A percentile compares a stretch with the other conserved stretches of the same genome.
Conservation (phyloP, 305 asterid species). For the Rubia occidens region DNA sequence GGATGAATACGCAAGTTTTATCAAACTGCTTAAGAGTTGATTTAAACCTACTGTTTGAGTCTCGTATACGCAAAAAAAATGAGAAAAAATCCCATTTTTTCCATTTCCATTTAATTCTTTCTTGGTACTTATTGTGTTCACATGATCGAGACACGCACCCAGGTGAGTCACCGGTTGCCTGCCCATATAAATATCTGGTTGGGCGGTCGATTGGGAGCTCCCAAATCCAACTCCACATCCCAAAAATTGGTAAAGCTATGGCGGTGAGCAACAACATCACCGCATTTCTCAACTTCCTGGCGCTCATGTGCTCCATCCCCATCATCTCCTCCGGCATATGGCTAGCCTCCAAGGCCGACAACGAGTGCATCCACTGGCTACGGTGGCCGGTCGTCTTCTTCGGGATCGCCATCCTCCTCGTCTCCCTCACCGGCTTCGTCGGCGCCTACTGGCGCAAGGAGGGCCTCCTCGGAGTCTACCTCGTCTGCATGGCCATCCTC, state of each 20-base stretch:
- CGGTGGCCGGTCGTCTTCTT: slow-evolving; percentile 73
- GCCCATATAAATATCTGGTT: not conserved
- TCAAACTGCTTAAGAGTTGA: too few relatives aligned
- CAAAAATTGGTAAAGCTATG: slow-evolving; percentile 24
- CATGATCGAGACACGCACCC: not conserved
- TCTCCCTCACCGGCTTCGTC: slow-evolving; percentile 52
- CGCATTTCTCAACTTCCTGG: slow-evolving; percentile 61
- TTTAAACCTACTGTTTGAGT: too few relatives aligned
- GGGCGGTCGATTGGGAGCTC: not conserved
- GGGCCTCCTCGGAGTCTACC: slow-evolving; percentile 56
- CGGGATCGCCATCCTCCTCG: slow-evolving; percentile 48
- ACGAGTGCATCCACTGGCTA: slow-evolving; percentile 85
- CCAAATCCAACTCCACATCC: not conserved
- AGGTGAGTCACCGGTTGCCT: not conserved
- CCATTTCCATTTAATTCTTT: too few relatives aligned
- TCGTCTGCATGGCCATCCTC: slow-evolving; percentile 68
- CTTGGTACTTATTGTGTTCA: not conserved
- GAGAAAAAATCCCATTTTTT: too few relatives aligned
- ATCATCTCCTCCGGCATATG: slow-evolving; percentile 71
- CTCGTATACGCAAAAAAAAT: too few relatives aligned
- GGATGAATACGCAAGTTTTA: too few relatives aligned
- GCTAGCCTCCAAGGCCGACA: slow-evolving; percentile 70
- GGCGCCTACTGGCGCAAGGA: slow-evolving; percentile 76
- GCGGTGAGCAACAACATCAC: slow-evolving; percentile 78
- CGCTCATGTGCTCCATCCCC: slow-evolving; percentile 74